These are phyloP conservation scores for Ophiostoma angusticollis DNA, from an alignment of 2,329 filamentous ascomycete genomes.

Conservation along the genomic window DNA sequence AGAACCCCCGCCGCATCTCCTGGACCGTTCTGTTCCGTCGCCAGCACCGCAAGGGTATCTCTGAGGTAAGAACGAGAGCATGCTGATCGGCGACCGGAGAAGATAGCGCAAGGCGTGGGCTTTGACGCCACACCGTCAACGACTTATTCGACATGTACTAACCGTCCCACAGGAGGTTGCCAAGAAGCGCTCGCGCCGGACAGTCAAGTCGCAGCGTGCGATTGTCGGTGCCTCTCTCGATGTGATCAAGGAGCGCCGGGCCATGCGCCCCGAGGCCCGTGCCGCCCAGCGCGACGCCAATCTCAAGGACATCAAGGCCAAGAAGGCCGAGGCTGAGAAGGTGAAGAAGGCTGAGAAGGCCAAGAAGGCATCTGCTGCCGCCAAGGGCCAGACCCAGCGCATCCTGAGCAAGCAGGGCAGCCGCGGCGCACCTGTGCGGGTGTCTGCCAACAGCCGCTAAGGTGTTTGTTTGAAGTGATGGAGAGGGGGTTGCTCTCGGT, in stretches of 20 bases:
- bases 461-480: not conserved
- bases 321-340: conserved; percentile 77
- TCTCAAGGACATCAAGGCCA: conserved; percentile 97
- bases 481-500: not conserved
- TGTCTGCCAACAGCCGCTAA: conserved; percentile 79
- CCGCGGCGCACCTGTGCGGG: conserved; percentile 80
- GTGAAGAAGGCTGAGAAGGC: conserved; percentile 99
- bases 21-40: conserved; percentile 98
- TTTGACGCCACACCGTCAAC: not conserved
- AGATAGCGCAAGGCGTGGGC: not conserved
- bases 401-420: conserved; percentile 95
- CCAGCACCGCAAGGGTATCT: conserved; percentile 99
- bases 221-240: conserved; percentile 99
- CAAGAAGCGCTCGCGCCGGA: conserved; percentile 98
- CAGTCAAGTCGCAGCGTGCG: conserved; percentile 96
- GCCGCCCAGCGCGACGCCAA: conserved; percentile 76
- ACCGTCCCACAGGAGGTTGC: conserved; percentile 69
- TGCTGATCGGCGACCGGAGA: not conserved
- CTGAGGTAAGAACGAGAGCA: conserved; percentile 63
- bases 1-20: conserved; percentile 98
- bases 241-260: conserved; percentile 98
- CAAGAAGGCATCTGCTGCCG: conserved; percentile 63
- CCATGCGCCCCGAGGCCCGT: conserved; percentile 89
- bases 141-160: conserved; percentile 11
- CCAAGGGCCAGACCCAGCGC: conserved; percentile 66